Percentiles rank a stretch among this genome's conserved stretches.
Conservation (phyloP, 2,329 filamentous ascomycete genomes). For the Verticillium isaacii region DNA sequence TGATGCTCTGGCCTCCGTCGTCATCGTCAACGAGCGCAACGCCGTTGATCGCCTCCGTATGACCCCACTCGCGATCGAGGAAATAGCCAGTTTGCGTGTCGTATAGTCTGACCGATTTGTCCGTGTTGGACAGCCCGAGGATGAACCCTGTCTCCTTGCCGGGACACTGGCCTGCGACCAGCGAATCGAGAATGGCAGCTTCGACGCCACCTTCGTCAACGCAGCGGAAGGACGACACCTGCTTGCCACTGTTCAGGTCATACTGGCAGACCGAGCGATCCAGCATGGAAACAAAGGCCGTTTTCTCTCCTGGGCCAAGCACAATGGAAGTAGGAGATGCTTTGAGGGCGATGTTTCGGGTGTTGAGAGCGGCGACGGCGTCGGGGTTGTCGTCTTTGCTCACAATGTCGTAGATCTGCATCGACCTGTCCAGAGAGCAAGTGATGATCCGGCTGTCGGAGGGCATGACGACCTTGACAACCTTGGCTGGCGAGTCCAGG, state of each 20-base stretch:
- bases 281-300: slow-evolving; percentile 53
- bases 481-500: slow-evolving; percentile 84
- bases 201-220: slow-evolving; percentile 76
- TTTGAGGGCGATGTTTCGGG: slow-evolving; percentile 75
- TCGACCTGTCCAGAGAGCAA: slow-evolving; percentile 80
- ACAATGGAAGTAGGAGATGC: slow-evolving; percentile 83
- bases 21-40: slow-evolving; percentile 64
- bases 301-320: slow-evolving; percentile 57
- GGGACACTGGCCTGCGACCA: slow-evolving; percentile 58
- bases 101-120: slow-evolving; percentile 92
- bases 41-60: slow-evolving; percentile 89
- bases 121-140: slow-evolving; percentile 85
- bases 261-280: slow-evolving; percentile 59
- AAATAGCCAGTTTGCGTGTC: slow-evolving; percentile 72
- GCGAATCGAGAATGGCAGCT: slow-evolving; percentile 74
- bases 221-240: slow-evolving; percentile 72
- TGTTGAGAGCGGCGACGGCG: slow-evolving; percentile 70
- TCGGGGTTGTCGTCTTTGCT: slow-evolving; percentile 61
- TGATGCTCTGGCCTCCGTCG: slow-evolving; percentile 51
- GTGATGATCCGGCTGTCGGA: slow-evolving; percentile 74
- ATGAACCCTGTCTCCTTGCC: slow-evolving; percentile 60
- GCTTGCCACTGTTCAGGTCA: slow-evolving; percentile 63
- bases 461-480: slow-evolving; percentile 70
- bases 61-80: slow-evolving; percentile 86
- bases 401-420: slow-evolving; percentile 77